phyloP scores from a whole-genome alignment of 768 basidiomycete species.

The Basidioascus undulatus region DNA sequence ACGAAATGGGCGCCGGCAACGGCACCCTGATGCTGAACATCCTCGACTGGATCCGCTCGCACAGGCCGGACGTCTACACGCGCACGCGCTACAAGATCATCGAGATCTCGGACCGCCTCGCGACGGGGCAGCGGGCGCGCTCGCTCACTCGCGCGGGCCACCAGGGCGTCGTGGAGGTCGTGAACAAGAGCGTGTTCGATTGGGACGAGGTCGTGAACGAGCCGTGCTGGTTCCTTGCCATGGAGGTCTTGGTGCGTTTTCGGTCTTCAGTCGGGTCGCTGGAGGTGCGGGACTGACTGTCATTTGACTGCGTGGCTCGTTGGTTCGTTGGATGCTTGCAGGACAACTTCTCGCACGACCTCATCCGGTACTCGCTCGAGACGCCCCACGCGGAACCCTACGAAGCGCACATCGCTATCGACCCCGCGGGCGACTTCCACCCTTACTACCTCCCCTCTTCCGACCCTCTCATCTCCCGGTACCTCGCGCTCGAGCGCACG shows the following conservation, averaged over 20 bases:
- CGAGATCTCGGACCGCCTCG: conserved; percentile 68
- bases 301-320: too few relatives aligned
- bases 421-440: conserved; percentile 55
- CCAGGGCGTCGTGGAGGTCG: conserved; percentile 27
- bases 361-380: conserved; percentile 64
- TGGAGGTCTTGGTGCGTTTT: conserved; percentile 72
- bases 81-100: conserved; percentile 81
- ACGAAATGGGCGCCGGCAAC: conserved; percentile 95
- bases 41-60: conserved; percentile 49
- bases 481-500: conserved; percentile 25
- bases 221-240: conserved; percentile 75
- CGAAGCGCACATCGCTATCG: conserved; percentile 59
- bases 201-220: conserved; percentile 52
- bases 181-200: conserved; percentile 60
- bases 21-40: conserved; percentile 80
- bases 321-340: conserved; percentile 16
- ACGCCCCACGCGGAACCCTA: conserved; percentile 48
- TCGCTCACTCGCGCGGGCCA: background rate
- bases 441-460: conserved; percentile 58
- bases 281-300: too few relatives aligned
- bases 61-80: conserved; percentile 77
- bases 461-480: conserved; percentile 61
- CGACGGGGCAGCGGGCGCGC: conserved; percentile 29
- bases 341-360: conserved; percentile 85
- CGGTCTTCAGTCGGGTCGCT: too few relatives aligned